A percentile compares a stretch with the other conserved stretches of the same genome.
Conservation (phyloP, 768 basidiomycete species). For the Boletus rufocinnamomeus region DNA sequence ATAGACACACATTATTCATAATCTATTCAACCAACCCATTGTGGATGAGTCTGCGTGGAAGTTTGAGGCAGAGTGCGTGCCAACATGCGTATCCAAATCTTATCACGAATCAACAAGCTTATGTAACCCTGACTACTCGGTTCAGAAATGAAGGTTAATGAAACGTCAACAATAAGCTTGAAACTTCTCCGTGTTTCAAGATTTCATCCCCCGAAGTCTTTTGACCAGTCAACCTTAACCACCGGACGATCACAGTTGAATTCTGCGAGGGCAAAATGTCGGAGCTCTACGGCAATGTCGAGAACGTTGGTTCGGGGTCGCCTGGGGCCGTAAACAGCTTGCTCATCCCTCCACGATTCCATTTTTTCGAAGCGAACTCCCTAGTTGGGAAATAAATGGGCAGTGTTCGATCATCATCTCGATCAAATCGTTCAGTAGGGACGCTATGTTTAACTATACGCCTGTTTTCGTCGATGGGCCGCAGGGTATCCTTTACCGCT, state of each 20-base stretch:
- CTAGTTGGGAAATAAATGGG: background rate
- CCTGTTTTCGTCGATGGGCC: background rate
- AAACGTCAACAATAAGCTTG: slow-evolving; percentile 26
- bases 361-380: slow-evolving; percentile 21
- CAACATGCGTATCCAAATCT: slow-evolving; percentile 14
- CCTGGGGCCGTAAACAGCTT: background rate
- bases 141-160: slow-evolving; percentile 11
- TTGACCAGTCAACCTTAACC: slow-evolving; percentile 14
- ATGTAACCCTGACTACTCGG: slow-evolving; percentile 20
- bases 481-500: slow-evolving; percentile 4
- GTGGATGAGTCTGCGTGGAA: slow-evolving; percentile 6
- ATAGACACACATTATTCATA: background rate
- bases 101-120: slow-evolving; percentile 21
- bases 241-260: background rate
- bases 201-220: slow-evolving; percentile 25
- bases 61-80: slow-evolving; percentile 1
- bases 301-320: slow-evolving; percentile 12
- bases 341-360: slow-evolving; percentile 10
- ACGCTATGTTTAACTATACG: slow-evolving; percentile 4
- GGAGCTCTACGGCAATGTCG: slow-evolving; percentile 25
- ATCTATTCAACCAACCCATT: slow-evolving; percentile 29
- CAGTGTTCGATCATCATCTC: slow-evolving; percentile 13
- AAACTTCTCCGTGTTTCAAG: slow-evolving; percentile 31
- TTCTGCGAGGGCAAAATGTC: background rate
- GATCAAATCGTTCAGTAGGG: slow-evolving; percentile 4